Evolutionary conservation across 768 basidiomycete genomes (phyloP), one percentile per base, ranked within the genome.

Genomic region (Tulasnella sp.): DNA sequence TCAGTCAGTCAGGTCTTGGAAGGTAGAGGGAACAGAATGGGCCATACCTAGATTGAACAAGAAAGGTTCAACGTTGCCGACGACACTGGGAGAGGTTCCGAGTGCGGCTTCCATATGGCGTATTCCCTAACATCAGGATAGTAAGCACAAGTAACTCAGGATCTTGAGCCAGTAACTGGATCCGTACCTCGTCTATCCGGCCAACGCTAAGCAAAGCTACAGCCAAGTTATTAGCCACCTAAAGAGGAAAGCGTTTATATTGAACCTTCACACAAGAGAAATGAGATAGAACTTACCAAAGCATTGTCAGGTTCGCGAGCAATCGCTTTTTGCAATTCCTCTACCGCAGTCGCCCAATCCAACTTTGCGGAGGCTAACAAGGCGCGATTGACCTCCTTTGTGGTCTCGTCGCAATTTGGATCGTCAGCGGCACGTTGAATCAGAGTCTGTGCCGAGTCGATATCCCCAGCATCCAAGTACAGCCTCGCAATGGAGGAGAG

Each of bases 31-130:
- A 18, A 15, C 7, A 13, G 13, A n/a, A 46, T 16, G 18, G 26
- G 1, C 84, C 91, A 79, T 82, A 94, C 94, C 92, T 9, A 95
- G 86, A 80, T 95, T 95, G 84, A 95, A 95, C 67, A 95, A 82
- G 84, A 93, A 93, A 5, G 93, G 93, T 81, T 95, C 93, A 9
- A 92, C 91, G 35, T 91, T 88, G 16, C 92, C 91, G 11, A 92
- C 89, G 71, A 89, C 88, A 1, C 91, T 88, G 1, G 94, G 94
- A 0, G 92, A 91, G 3, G 87, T 82, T 75, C 84, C 85, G 44
- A 95, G 82, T 1, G 90, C 90, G 5, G 79, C 83, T 83, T 95
- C 93, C 48, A 95, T 84, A 0, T 90, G 87, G 69, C 89, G 87
- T 71, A 93, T 93, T 2, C 89, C 91, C 92, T 94, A 76, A 9